Percentiles rank a stretch among this genome's conserved stretches.
Conservation (phyloP, 441 rosid genomes). For the Francoa sonchifolia region DNA sequence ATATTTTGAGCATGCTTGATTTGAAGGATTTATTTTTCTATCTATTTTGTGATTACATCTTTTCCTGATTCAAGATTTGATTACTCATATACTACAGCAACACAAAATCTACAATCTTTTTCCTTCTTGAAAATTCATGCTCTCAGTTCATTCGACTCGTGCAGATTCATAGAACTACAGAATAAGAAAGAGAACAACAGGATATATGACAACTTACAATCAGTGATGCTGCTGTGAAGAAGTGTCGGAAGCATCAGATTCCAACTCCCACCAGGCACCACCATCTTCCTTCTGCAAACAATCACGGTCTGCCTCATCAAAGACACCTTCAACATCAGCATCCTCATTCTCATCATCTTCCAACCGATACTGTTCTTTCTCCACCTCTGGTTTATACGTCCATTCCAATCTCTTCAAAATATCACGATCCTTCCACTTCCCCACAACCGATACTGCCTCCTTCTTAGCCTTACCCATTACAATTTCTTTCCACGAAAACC, state of each 20-base stretch:
- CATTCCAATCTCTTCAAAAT: constrained; percentile 63
- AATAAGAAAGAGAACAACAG: too few relatives aligned
- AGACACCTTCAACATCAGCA: constrained; percentile 13
- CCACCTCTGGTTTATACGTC: constrained; percentile 51
- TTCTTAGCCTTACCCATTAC: constrained; percentile 78
- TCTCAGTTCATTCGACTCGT: too few relatives aligned
- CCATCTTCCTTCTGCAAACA: constrained; percentile 16
- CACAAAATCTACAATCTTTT: too few relatives aligned
- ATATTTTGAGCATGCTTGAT: too few relatives aligned
- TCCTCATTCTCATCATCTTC: constrained; percentile 22
- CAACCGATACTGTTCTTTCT: constrained; percentile 16
- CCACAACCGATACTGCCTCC: constrained; percentile 55
- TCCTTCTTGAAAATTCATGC: too few relatives aligned
- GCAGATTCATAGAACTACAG: too few relatives aligned
- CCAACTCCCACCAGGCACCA: constrained; percentile 61
- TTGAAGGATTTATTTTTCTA: too few relatives aligned
- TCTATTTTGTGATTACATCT: too few relatives aligned
- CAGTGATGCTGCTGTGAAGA: too few relatives aligned
- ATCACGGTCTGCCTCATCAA: constrained; percentile 18
- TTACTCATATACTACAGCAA: too few relatives aligned
- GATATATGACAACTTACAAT: too few relatives aligned
- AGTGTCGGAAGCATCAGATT: constrained; percentile 26
- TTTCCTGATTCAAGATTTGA: too few relatives aligned
- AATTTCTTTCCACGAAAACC: constrained; percentile 74
- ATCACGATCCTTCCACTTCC: constrained; percentile 63